Evolutionary conservation across 139 green algal species (phyloP).

Genomic region (Micractinium sp.): DNA sequence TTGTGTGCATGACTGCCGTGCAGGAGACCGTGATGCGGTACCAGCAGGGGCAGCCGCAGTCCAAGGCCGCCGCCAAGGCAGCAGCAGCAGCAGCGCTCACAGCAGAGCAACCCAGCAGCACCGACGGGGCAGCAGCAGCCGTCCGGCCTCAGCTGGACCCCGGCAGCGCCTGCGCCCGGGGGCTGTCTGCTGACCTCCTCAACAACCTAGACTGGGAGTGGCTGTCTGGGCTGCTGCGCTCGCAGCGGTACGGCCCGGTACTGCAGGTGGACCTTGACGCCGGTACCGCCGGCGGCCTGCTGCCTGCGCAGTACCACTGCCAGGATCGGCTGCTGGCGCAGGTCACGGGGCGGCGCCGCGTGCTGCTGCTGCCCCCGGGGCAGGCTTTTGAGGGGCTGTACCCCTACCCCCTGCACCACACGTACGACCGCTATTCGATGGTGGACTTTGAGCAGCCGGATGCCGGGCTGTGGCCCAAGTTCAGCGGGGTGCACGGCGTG

Average conservation of each 20-base stretch:
- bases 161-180: background rate
- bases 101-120: background rate
- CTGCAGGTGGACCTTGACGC: slow-evolving; percentile 50
- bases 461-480: slow-evolving; percentile 54
- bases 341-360: slow-evolving; percentile 60
- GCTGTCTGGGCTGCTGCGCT: slow-evolving; percentile 40
- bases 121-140: background rate
- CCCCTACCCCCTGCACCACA: slow-evolving; percentile 78
- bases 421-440: slow-evolving; percentile 81
- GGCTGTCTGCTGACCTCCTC: slow-evolving; percentile 24
- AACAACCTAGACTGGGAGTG: slow-evolving; percentile 50
- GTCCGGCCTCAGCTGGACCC: background rate
- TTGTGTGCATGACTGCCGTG: background rate
- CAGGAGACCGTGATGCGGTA: slow-evolving; percentile 22
- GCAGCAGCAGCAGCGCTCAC: background rate
- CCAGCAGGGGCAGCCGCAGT: background rate
- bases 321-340: slow-evolving; percentile 65
- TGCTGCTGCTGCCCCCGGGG: slow-evolving; percentile 70
- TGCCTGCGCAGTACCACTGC: slow-evolving; percentile 57
- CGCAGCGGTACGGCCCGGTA: slow-evolving; percentile 42
- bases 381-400: slow-evolving; percentile 68
- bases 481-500: slow-evolving; percentile 42
- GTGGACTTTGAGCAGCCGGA: slow-evolving; percentile 69
- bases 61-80: background rate
- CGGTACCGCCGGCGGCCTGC: slow-evolving; percentile 48